Evolutionary conservation across 2,329 filamentous ascomycete genomes (phyloP).

Genomic region (Ophiostoma triangulosporum): DNA sequence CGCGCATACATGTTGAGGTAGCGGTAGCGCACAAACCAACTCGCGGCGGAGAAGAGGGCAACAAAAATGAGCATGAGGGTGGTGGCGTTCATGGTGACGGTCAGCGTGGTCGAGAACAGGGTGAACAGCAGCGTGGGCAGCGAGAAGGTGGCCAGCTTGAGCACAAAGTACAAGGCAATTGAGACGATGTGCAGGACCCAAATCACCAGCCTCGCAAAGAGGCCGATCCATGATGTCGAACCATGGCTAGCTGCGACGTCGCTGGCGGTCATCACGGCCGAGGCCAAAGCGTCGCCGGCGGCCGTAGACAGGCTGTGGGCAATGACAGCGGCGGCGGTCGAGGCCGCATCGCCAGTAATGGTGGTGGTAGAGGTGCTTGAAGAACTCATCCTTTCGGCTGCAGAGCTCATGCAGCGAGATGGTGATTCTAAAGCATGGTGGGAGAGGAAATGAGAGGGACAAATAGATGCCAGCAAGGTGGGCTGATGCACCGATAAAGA

Average conservation of each 20-base stretch:
- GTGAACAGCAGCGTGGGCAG: constrained; percentile 81
- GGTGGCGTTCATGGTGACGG: constrained; percentile 97
- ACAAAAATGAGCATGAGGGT: constrained; percentile 76
- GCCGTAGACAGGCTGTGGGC: constrained; percentile 15
- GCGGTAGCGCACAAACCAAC: constrained; percentile 89
- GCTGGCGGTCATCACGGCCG: constrained; percentile 26
- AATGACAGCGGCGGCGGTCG: constrained; percentile 14
- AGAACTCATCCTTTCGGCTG: constrained; percentile 12
- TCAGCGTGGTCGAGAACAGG: constrained; percentile 82
- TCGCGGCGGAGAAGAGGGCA: constrained; percentile 67
- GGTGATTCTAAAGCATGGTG: constrained; percentile 8
- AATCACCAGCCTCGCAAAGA: constrained; percentile 42
- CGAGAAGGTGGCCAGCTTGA: constrained; percentile 78
- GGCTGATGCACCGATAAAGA: not conserved
- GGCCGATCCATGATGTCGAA: constrained; percentile 42
- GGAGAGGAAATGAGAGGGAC: not conserved
- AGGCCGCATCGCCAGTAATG: constrained; percentile 8
- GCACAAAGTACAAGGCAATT: constrained; percentile 57
- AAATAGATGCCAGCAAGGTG: not conserved
- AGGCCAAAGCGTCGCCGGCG: constrained; percentile 19
- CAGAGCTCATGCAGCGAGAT: constrained; percentile 10
- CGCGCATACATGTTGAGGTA: constrained; percentile 96
- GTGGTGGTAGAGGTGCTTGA: constrained; percentile 1
- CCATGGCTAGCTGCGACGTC: constrained; percentile 25
- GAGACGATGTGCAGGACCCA: constrained; percentile 42